Evolutionary conservation across 768 basidiomycete species (phyloP).

Genomic region (Cubamyces lactineus): DNA sequence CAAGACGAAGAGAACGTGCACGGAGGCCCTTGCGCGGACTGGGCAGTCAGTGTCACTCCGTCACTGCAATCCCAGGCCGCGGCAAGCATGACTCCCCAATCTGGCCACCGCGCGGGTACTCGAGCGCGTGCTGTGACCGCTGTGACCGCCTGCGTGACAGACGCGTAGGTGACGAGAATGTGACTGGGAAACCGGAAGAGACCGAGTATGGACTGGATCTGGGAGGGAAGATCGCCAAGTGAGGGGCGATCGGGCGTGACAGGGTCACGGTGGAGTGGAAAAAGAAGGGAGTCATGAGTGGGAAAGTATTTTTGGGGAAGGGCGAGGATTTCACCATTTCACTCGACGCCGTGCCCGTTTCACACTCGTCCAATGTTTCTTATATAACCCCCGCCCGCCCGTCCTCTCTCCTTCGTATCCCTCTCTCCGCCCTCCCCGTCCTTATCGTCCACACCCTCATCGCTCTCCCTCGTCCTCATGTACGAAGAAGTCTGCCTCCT

Average conservation of each 20-base stretch:
- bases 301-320: constrained; percentile 20
- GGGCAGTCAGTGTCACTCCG: constrained; percentile 6
- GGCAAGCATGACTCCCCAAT: constrained; percentile 4
- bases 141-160: background rate
- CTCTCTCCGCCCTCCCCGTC: background rate
- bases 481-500: constrained; percentile 80
- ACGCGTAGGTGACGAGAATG: background rate
- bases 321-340: constrained; percentile 8
- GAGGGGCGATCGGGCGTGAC: constrained; percentile 22
- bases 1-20: constrained; percentile 14
- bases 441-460: background rate
- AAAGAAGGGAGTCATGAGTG: constrained; percentile 19
- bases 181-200: constrained; percentile 10
- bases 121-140: background rate
- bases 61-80: background rate
- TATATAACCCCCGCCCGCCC: constrained; percentile 24
- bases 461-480: constrained; percentile 43
- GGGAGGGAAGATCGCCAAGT: constrained; percentile 20
- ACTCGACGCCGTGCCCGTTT: constrained; percentile 7
- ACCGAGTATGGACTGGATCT: constrained; percentile 15
- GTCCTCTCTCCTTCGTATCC: background rate
- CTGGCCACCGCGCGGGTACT: constrained; percentile 14
- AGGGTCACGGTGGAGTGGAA: constrained; percentile 20
- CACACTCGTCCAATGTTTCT: constrained; percentile 20
- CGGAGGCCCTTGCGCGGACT: constrained; percentile 18